A percentile compares a stretch with the other conserved stretches of the same genome.
These are phyloP conservation scores for Botrytis byssoidea DNA, from an alignment of 2,329 filamentous ascomycete genomes.

Conservation along the genomic window DNA sequence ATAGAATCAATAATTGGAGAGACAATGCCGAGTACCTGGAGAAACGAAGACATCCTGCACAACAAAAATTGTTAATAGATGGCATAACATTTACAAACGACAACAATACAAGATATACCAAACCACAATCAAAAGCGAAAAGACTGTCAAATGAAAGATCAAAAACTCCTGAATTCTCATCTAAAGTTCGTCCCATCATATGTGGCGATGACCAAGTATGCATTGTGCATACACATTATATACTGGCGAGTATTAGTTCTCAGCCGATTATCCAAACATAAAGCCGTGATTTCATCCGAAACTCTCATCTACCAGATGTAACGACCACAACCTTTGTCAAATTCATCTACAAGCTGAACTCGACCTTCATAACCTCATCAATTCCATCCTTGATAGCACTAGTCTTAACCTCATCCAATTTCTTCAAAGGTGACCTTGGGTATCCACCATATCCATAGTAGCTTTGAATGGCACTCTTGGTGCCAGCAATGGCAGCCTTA, in stretches of 20 bases:
- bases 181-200: not conserved
- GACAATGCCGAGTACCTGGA: not conserved
- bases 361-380: constrained; percentile 64
- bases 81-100: not conserved
- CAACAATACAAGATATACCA: not conserved
- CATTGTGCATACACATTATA: constrained; percentile 3
- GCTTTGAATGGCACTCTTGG: constrained; percentile 76
- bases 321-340: not conserved
- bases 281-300: not conserved
- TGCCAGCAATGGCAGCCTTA: constrained; percentile 80
- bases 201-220: not conserved
- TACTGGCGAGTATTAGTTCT: not conserved
- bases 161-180: not conserved
- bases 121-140: not conserved
- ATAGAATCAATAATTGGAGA: fast-evolving
- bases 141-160: not conserved
- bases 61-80: not conserved
- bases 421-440: constrained; percentile 70
- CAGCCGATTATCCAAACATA: not conserved
- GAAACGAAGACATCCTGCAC: too few relatives aligned
- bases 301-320: not conserved
- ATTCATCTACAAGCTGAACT: constrained; percentile 44
- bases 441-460: constrained; percentile 81
- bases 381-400: constrained; percentile 55
- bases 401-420: constrained; percentile 57